Conservation (phyloP, 2,329 filamentous ascomycete genomes). For the Ampelomyces quisqualis region DNA sequence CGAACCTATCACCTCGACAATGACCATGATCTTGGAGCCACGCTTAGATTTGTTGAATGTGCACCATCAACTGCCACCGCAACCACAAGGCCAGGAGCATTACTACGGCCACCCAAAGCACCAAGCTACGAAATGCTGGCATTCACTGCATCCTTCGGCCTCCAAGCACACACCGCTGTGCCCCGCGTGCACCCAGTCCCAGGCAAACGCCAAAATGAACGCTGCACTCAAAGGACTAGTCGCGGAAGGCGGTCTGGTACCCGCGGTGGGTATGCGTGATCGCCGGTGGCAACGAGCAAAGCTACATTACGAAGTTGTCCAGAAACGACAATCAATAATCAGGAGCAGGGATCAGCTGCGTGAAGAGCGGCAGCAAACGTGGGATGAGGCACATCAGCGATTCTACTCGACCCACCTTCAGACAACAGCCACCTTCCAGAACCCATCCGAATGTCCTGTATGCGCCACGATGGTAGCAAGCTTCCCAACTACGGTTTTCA, state of each 20-base stretch:
- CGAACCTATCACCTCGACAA: conserved; percentile 3
- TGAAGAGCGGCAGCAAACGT: conserved; percentile 24
- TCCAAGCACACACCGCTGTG: conserved; percentile 22
- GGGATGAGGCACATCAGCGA: conserved; percentile 21
- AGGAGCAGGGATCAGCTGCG: conserved; percentile 19
- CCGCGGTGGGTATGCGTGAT: conserved; percentile 14
- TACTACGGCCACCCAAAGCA: conserved; percentile 12
- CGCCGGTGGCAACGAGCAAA: conserved; percentile 23
- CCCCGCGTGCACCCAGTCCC: conserved; percentile 14
- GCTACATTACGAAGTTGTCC: conserved; percentile 17
- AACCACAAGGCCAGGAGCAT: too few relatives aligned
- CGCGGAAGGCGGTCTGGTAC: conserved; percentile 16
- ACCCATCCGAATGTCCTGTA: conserved; percentile 9
- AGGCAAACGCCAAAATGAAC: conserved; percentile 18
- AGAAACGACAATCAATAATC: conserved; percentile 11
- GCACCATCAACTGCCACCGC: conserved; percentile 2
- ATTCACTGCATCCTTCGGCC: conserved; percentile 24
- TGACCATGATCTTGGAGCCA: conserved; percentile 11
- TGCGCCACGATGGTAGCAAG: conserved; percentile 13
- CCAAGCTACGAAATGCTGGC: conserved; percentile 24
- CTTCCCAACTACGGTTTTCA: conserved; percentile 8
- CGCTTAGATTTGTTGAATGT: conserved; percentile 2
- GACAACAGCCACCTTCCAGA: conserved; percentile 11
- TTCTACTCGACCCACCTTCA: conserved; percentile 2
- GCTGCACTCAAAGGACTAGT: conserved; percentile 12